Evolutionary conservation across 2,329 filamentous ascomycete species (phyloP).

Genomic region (Tolypocladium album): DNA sequence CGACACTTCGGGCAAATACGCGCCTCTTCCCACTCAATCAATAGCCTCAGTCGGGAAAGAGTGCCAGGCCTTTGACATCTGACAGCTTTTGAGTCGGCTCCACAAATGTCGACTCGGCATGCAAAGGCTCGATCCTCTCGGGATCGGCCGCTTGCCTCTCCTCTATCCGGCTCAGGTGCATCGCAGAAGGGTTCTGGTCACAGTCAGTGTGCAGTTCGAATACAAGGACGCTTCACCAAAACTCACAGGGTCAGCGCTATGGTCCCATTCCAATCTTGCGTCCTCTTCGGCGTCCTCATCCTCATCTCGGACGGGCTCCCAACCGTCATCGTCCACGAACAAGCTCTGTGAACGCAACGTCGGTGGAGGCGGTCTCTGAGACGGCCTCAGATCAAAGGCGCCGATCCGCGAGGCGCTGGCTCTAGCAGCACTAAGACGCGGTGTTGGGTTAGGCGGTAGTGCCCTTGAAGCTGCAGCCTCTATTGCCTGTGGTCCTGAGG

Average conservation of each 20-base stretch:
- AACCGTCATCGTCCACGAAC: constrained; percentile 67
- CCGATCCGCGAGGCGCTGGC: constrained; percentile 23
- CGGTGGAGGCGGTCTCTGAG: constrained; percentile 42
- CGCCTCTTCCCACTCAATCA: neutral
- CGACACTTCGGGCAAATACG: neutral
- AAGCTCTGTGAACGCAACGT: constrained; percentile 56
- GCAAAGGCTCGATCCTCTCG: constrained; percentile 9
- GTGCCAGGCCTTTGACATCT: constrained; percentile 43
- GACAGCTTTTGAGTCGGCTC: constrained; percentile 67
- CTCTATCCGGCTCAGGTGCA: constrained; percentile 30
- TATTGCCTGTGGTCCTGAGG: constrained; percentile 7
- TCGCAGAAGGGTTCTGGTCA: constrained; percentile 29
- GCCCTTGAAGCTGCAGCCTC: constrained; percentile 14
- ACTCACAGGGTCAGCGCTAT: constrained; percentile 51
- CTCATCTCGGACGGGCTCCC: constrained; percentile 56
- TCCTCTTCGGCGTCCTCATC: constrained; percentile 55
- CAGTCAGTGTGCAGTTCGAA: constrained; percentile 15
- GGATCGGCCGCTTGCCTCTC: constrained; percentile 10
- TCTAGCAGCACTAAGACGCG: constrained; percentile 21
- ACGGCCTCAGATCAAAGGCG: constrained; percentile 37
- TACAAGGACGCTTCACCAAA: constrained; percentile 4
- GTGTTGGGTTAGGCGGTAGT: constrained; percentile 17
- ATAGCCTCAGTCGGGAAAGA: constrained; percentile 26
- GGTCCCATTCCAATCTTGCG: constrained; percentile 64
- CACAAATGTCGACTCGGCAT: constrained; percentile 26